phyloP scores from a whole-genome alignment of 345 rosid genomes.

The Salix brachista region DNA sequence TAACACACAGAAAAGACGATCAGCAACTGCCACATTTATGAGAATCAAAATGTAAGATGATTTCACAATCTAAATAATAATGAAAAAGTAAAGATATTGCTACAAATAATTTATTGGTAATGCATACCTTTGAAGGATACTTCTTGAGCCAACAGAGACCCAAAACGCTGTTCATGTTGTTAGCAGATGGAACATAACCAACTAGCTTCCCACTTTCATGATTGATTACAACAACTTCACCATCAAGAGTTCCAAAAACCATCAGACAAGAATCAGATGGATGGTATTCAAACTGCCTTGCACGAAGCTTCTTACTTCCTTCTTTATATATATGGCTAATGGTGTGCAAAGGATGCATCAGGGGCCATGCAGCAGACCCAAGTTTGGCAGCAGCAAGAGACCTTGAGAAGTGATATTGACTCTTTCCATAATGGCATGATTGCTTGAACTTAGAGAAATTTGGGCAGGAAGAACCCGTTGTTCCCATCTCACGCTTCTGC shows the following conservation, averaged over 20 bases:
- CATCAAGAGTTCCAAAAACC: constrained; percentile 93
- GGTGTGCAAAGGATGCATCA: constrained; percentile 37
- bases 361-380: constrained; percentile 80
- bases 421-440: constrained; percentile 35
- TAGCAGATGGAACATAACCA: constrained; percentile 62
- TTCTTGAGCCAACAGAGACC: constrained; percentile 97
- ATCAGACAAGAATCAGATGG: constrained; percentile 66
- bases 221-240: constrained; percentile 85
- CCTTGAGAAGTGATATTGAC: constrained; percentile 52
- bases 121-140: constrained; percentile 68
- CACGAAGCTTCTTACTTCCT: constrained; percentile 52
- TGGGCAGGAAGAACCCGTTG: constrained; percentile 21
- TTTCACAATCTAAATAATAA: background rate
- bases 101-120: too few species aligned
- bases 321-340: constrained; percentile 41
- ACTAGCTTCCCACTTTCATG: constrained; percentile 77
- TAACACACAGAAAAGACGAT: background rate
- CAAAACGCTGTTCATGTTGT: constrained; percentile 70
- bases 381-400: constrained; percentile 88
- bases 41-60: constrained; percentile 4
- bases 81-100: background rate
- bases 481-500: constrained; percentile 67
- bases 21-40: too few species aligned
- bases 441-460: constrained; percentile 17
- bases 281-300: constrained; percentile 96